phyloP scores from a whole-genome alignment of 2,329 filamentous ascomycete genomes.

The Alternaria brassicae region DNA sequence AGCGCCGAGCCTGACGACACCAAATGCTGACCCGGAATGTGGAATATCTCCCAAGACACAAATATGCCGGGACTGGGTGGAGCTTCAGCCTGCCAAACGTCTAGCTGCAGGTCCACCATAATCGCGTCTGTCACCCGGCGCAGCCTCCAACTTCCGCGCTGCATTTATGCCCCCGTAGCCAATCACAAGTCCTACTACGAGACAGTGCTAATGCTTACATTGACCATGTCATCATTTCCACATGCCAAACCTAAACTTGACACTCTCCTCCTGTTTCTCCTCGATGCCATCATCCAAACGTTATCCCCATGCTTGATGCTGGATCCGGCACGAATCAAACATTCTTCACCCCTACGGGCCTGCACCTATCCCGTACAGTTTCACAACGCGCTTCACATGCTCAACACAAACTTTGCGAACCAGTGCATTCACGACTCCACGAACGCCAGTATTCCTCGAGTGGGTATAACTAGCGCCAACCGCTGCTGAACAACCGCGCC shows the following conservation, averaged over 20 bases:
- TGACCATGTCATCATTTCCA: constrained; percentile 12
- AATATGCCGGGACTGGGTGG: background rate
- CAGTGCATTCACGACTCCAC: constrained; percentile 30
- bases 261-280: background rate
- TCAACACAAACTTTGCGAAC: constrained; percentile 14
- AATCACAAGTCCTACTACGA: constrained; percentile 2
- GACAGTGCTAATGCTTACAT: background rate
- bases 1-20: background rate
- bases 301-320: constrained; percentile 5
- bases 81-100: constrained; percentile 8
- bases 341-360: background rate
- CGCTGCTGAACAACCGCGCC: constrained; percentile 17
- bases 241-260: constrained; percentile 7
- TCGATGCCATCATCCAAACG: background rate
- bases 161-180: constrained; percentile 6
- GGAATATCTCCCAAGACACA: background rate
- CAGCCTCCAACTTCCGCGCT: background rate
- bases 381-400: constrained; percentile 8
- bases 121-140: constrained; percentile 6
- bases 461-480: constrained; percentile 26
- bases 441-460: constrained; percentile 13
- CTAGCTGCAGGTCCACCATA: constrained; percentile 13
- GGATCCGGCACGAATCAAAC: background rate
- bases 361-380: background rate
- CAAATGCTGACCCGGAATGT: background rate